These are phyloP conservation scores for Cladosporium austrohemisphaericum DNA, from an alignment of 2,329 filamentous ascomycete species.

Conservation along the genomic window DNA sequence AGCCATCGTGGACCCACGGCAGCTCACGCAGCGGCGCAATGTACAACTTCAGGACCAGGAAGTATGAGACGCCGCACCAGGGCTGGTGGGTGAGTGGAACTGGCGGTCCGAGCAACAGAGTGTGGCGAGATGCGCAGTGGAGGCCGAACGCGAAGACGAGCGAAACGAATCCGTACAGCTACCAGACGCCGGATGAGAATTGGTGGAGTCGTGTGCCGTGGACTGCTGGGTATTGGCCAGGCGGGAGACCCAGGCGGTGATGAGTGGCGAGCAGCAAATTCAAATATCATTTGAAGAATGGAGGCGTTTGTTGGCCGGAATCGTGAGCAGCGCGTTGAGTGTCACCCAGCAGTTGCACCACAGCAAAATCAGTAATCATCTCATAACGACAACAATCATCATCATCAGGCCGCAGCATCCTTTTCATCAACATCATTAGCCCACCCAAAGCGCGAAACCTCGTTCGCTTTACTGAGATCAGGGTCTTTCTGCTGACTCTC, in stretches of 20 bases:
- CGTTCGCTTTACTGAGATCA: constrained; percentile 35
- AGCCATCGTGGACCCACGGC: constrained; percentile 15
- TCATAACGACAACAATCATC: constrained; percentile 19
- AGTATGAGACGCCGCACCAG: constrained; percentile 21
- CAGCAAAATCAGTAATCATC: neutral
- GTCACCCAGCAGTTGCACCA: neutral
- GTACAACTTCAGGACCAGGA: constrained; percentile 30
- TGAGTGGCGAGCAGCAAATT: too few species aligned
- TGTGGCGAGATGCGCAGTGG: constrained; percentile 32
- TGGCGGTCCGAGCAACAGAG: constrained; percentile 12
- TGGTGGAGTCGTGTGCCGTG: constrained; percentile 24
- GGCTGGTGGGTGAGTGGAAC: neutral
- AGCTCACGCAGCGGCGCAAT: constrained; percentile 22
- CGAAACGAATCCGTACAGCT: constrained; percentile 16
- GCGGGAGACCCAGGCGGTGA: constrained; percentile 23
- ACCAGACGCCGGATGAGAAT: constrained; percentile 18
- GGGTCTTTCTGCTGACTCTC: constrained; percentile 35
- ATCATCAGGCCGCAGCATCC: neutral
- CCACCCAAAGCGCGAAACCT: constrained; percentile 40
- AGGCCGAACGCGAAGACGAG: constrained; percentile 14
- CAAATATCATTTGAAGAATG: too few species aligned
- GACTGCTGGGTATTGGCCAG: constrained; percentile 22
- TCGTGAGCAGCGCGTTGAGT: neutral
- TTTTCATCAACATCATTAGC: constrained; percentile 27
- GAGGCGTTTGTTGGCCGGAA: too few species aligned